Evolutionary conservation across 2,329 filamentous ascomycete genomes (phyloP).

Genomic region (Cordyceps farinosa): DNA sequence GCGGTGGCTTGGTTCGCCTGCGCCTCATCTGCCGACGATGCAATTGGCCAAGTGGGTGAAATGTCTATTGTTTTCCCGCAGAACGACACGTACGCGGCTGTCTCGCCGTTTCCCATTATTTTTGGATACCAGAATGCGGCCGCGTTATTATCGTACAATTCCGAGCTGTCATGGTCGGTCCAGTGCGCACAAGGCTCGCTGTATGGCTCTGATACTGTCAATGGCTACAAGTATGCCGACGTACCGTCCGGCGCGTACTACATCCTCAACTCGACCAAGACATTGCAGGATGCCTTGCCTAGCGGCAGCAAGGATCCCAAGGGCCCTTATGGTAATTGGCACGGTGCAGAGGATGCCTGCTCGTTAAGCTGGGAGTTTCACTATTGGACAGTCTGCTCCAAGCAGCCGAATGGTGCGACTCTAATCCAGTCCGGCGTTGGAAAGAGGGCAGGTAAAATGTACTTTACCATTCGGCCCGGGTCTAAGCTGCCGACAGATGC

Average conservation of each 20-base stretch:
- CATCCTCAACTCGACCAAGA: neutral
- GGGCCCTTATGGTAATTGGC: conserved; percentile 4
- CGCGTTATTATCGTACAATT: conserved; percentile 7
- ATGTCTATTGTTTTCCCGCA: conserved; percentile 15
- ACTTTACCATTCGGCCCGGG: conserved; percentile 3
- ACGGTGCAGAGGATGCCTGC: neutral
- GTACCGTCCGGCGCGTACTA: conserved; percentile 1
- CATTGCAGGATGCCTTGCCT: conserved; percentile 4
- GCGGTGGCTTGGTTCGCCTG: conserved; percentile 2
- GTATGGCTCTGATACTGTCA: neutral
- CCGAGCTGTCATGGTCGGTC: conserved; percentile 5
- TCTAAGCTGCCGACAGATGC: conserved; percentile 15
- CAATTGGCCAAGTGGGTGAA: neutral
- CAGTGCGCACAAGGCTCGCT: conserved; percentile 8
- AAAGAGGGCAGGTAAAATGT: conserved; percentile 8
- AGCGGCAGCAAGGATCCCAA: neutral
- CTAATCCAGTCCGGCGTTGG: conserved; percentile 12
- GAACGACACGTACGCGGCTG: conserved; percentile 13
- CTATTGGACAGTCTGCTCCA: conserved; percentile 7
- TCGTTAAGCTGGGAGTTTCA: neutral
- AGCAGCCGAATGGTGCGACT: neutral
- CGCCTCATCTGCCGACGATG: conserved; percentile 9
- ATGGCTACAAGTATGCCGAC: conserved; percentile 4
- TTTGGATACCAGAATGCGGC: conserved; percentile 14
- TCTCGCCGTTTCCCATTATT: conserved; percentile 16